Base-by-base conservation (phyloP, 306 rosid species). In the Astragalus membranaceus region DNA sequence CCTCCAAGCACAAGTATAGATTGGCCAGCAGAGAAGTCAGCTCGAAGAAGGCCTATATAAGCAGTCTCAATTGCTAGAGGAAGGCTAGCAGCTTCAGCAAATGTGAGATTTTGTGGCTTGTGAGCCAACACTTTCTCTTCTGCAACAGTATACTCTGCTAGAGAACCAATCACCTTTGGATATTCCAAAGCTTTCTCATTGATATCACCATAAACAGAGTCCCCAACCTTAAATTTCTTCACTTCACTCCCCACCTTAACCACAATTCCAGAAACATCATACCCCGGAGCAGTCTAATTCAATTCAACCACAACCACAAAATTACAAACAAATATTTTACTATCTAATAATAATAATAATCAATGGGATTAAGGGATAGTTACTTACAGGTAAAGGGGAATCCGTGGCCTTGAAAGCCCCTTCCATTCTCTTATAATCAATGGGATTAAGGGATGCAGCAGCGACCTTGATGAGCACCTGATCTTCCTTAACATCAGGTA, bases 381-480 rank as follows among this genome's bases (percentile, higher is more conserved):
- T n/a, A n/a, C n/a, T n/a, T 60, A 60, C 66, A 6, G 67, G 67
- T 16, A 61, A 61, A 61, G 67, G 67, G 15, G 67, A 62, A 15
- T 62, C 67, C 3, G 51, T 5, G 11, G 26, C 6, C 23, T 62
- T 62, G 50, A 62, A 39, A 16, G 0, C 35, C 0, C 67, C 67
- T 39, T 6, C 49, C 67, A 62, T 39, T 62, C 67, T 62, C 6
- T 62, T 62, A 62, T 62, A 62, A 62, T 62, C 67, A 39, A 62
- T 20, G 35, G 67, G 67, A 39, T 62, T 62, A 62, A 62, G 67
- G 9, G 67, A 62, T 10, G 67, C 67, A 62, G 67, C 67, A 17
- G 16, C 67, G 0, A 62, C 67, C 43, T 62, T 62, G 67, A 62
- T 62, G 15, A 62, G 67, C 3, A 62, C 36, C 43, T 62, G 67